Evolutionary conservation across 2,329 filamentous ascomycete genomes (phyloP).

Genomic region (Proliferodiscus dingleyae): DNA sequence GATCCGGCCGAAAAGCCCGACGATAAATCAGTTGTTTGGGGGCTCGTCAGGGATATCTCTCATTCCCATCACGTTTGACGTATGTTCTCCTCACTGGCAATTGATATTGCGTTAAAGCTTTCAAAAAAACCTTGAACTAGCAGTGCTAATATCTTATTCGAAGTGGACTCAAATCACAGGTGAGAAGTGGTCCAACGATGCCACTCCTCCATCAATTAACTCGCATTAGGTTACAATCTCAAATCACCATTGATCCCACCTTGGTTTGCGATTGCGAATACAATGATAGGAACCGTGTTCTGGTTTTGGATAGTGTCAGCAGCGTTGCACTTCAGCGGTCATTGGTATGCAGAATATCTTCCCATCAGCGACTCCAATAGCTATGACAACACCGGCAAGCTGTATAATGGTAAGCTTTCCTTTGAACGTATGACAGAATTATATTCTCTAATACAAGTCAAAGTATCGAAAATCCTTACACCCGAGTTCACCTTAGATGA

Average conservation of each 20-base stretch:
- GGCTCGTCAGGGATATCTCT: slow-evolving; percentile 60
- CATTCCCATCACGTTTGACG: slow-evolving; percentile 71
- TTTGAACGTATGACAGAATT: too few species aligned
- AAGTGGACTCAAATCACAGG: too few species aligned
- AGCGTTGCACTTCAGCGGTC: slow-evolving; percentile 59
- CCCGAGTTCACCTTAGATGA: slow-evolving; percentile 53
- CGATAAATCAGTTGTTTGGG: slow-evolving; percentile 71
- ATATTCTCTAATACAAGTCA: too few species aligned
- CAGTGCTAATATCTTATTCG: too few species aligned
- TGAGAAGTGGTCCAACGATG: too few species aligned
- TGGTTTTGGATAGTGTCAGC: slow-evolving; percentile 57
- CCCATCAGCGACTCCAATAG: slow-evolving; percentile 56
- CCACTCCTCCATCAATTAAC: too few species aligned
- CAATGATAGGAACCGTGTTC: slow-evolving; percentile 46
- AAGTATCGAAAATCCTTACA: slow-evolving; percentile 56
- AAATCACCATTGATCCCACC: slow-evolving; percentile 30
- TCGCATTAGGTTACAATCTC: too few species aligned
- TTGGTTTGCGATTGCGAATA: slow-evolving; percentile 54
- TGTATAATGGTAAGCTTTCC: too few species aligned
- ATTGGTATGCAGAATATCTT: slow-evolving; percentile 60
- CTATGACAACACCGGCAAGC: slow-evolving; percentile 58
- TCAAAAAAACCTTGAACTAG: too few species aligned
- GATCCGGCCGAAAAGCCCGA: slow-evolving; percentile 62
- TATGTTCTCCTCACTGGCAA: too few species aligned
- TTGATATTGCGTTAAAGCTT: too few species aligned